Base-by-base conservation (phyloP, 2,329 filamentous ascomycete species). In the Pleomassaria siparia region DNA sequence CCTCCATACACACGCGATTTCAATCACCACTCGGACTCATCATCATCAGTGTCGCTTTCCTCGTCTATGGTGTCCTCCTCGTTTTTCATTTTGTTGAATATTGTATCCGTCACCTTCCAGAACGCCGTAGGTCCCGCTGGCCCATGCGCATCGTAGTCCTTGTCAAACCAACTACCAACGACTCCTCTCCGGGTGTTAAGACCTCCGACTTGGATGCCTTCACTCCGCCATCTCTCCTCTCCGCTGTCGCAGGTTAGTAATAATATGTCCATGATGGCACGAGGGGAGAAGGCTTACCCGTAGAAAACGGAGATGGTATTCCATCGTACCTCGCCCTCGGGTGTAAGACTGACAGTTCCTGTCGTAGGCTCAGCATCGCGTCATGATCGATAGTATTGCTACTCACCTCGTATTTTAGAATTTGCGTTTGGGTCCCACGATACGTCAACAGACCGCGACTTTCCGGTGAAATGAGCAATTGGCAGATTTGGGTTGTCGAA, bases 131-230 rank as follows among this genome's bases (percentile, higher is more conserved):
- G 88, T 0, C 88, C 88, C 2, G 80, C 86, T 0, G 88, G 88
- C 0, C 88, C 87, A 56, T 85, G 81, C 1, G 74, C 66, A 51
- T 88, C 84, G 57, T 81, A 85, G 64, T 89, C 82, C 57, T 84
- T 85, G 59, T 89, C 87, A 59, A 90, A 91, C 88, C 88, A 92
- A 43, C 83, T 85, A 0, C 88, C 88, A 2, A 90, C 62, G 0
- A 90, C 82, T 1, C 87, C 87, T 7, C 87, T 77, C 6, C 80
- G 82, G 5, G 84, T 85, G 40, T 74, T 71, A 1, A 83, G 59
- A 0, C 88, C 88, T 10, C 88, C 88, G 4, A 91, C 69, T 67
- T 92, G 88, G 5, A 91, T 76, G 8, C 86, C 82, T 71, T 92
- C 88, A 60, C 84, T 87, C n/a, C 82, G 79, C 88, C 88, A 91